A percentile compares a stretch with the other conserved stretches of the same genome.
phyloP scores from a whole-genome alignment of 768 basidiomycete genomes.

The Gymnopilus dilepis region DNA sequence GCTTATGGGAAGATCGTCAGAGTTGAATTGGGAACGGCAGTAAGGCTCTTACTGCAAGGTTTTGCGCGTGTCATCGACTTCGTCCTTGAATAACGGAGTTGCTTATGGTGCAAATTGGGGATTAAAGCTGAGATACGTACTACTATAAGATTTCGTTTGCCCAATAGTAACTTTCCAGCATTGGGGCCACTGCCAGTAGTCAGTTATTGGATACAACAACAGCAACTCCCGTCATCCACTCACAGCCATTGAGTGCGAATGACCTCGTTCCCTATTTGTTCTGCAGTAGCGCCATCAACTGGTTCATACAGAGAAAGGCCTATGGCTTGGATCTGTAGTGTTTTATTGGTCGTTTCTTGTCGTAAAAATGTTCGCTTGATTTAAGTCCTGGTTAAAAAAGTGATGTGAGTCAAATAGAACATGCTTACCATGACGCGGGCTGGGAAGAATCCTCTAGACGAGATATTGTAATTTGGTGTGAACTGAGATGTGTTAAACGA shows the following conservation, averaged over 20 bases:
- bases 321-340: constrained; percentile 94
- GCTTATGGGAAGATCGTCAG: constrained; percentile 40
- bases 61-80: constrained; percentile 88
- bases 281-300: constrained; percentile 72
- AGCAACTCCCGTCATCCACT: constrained; percentile 31
- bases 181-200: constrained; percentile 58
- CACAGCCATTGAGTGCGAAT: constrained; percentile 97
- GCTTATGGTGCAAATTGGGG: not conserved
- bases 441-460: constrained; percentile 88
- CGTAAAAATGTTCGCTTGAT: constrained; percentile 84
- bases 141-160: constrained; percentile 82
- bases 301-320: constrained; percentile 95
- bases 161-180: constrained; percentile 72
- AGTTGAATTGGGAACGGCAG: not conserved
- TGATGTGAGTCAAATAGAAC: too few species aligned
- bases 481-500: constrained; percentile 26
- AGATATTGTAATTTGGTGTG: constrained; percentile 16
- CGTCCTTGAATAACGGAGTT: constrained; percentile 56
- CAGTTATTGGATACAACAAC: not conserved
- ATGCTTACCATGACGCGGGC: constrained; percentile 79
- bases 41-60: constrained; percentile 74
- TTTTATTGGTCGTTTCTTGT: constrained; percentile 67
- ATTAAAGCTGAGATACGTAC: constrained; percentile 46
- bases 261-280: constrained; percentile 84
- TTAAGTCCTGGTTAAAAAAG: constrained; percentile 6